phyloP scores from a whole-genome alignment of 495 filamentous ascomycete species.

The Lichenothelia convexa region DNA sequence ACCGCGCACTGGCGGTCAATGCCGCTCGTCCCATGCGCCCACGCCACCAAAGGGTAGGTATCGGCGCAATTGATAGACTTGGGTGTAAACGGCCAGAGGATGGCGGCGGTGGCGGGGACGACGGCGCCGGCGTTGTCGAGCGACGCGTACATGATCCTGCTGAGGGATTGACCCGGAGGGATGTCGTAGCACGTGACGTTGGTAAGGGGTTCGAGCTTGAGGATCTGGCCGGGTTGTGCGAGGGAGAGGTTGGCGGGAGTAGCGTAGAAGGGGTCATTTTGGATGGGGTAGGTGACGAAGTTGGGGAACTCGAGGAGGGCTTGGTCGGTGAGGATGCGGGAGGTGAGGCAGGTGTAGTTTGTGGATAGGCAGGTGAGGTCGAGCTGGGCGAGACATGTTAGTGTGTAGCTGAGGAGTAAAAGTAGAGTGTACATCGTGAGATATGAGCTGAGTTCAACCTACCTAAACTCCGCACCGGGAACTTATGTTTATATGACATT shows the following conservation, averaged over 20 bases:
- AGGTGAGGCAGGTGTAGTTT: not conserved
- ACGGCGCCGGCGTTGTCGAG: constrained; percentile 26
- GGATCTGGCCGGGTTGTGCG: constrained; percentile 5
- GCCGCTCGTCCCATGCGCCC: constrained; percentile 36
- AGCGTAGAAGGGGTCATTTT: constrained; percentile 6
- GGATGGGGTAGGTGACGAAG: constrained; percentile 2
- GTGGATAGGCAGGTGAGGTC: not conserved
- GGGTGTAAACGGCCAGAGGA: constrained; percentile 33
- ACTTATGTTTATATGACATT: not conserved
- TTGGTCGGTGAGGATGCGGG: not conserved
- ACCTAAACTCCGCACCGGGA: not conserved
- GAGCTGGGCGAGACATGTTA: not conserved
- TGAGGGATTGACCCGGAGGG: constrained; percentile 3
- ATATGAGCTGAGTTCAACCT: not conserved
- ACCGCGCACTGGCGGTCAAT: constrained; percentile 26
- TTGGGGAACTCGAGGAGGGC: constrained; percentile 4
- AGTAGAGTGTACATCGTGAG: not conserved
- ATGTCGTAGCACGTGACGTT: constrained; percentile 7
- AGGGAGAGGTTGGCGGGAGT: not conserved
- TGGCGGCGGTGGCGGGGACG: constrained; percentile 31
- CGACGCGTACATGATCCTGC: constrained; percentile 27
- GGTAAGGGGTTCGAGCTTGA: constrained; percentile 8
- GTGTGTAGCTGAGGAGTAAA: not conserved
- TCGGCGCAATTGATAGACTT: constrained; percentile 3
- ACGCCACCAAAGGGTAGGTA: constrained; percentile 25